Evolutionary conservation across 257 asterid species (phyloP), one percentile per base, ranked within the genome.

Genomic region (Capsicum chinense): DNA sequence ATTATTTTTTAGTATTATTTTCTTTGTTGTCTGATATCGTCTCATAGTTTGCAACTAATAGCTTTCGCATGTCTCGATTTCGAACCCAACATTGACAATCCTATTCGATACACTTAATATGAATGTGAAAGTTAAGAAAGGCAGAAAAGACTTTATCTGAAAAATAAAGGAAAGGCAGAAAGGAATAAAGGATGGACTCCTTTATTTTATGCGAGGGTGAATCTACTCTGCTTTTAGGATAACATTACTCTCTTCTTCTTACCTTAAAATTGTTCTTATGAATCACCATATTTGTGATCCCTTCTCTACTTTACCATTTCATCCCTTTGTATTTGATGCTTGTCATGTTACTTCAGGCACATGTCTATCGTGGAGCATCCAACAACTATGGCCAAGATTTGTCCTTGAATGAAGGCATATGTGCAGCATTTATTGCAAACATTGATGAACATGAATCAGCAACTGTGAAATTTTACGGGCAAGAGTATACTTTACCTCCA

Each of bases 361-460:
- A 95, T 39, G 87, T 94, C 47, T 95, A 95, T 87, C 85, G 86
- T 74, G 90, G 88, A 88, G 83, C 85, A 54, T 60, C 52, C 9
- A 57, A 76, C 39, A 84, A 42, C 84, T 78, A 79, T 35, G 87
- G 66, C 66, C 86, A 74, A 81, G 3, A 2, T 39, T 2, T 39
- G 42, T 39, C 42, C 42, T 79, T 12, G 14, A 21, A 71, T 67
- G 89, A 90, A 85, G 86, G 88, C 83, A 85, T 83, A 69, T 95
- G 99, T 84, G 82, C 98, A 62, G 99, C 98, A 64, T 95, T 95
- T 92, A 95, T 95, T 17, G 97, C 99, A 52, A 95, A 92, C 89
- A 95, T 95, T 78, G 98, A 95, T 86, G 97, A 93, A 88, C 92
- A 89, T 63, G 85, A 86, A 63, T 91, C 95, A 21, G 94, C 87